Evolutionary conservation across 1,284 basidiomycete genomes (phyloP), one percentile per base, ranked within the genome.

Genomic region (Leccinum angustisporum): DNA sequence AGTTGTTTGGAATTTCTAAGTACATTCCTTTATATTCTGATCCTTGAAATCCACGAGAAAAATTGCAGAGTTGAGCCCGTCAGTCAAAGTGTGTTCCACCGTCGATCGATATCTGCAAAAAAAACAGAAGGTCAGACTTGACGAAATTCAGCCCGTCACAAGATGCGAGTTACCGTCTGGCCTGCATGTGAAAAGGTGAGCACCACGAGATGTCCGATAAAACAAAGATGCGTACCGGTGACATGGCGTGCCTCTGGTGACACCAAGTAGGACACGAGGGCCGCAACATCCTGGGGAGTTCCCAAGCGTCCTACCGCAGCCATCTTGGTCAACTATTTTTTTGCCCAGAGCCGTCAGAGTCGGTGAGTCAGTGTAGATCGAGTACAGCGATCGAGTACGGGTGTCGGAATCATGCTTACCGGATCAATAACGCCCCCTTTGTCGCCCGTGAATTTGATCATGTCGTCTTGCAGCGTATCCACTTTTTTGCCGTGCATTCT

Each of bases 251-350:
- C 69, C 36, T 70, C 75, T 1, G 72, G 72, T 1, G 75, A 74
- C 4, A 69, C 77, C 16, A 80, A 60, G 62, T 75, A 81, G 9
- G 76, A 70, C 16, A 78, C 78, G 0, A 78, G 61, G 11, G 54
- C 65, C 1, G 77, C 77, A 13, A 80, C 58, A 46, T 78, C 80
- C 1, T 72, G 62, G 14, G 76, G 57, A 11, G 63, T 66, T 5
- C 75, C 79, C 0, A 74, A 57, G 36, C 69, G 59, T 10, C 71
- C 70, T 3, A 73, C 54, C 3, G 71, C 63, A 0, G 70, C n/a
- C 40, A 25, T 25, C 30, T 61, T 46, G 56, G 43, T 63, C 5
- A 57, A 9, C 71, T 74, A 10, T 61, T 56, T 57, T 10, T 54
- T 66, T 6, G 63, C 57, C 11, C n/a, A 16, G 13, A 4, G 3